Percentiles rank a stretch among this genome's conserved stretches.
Conservation (phyloP, 371 early-diverging fungal genomes). For the Mucor ambiguus region DNA sequence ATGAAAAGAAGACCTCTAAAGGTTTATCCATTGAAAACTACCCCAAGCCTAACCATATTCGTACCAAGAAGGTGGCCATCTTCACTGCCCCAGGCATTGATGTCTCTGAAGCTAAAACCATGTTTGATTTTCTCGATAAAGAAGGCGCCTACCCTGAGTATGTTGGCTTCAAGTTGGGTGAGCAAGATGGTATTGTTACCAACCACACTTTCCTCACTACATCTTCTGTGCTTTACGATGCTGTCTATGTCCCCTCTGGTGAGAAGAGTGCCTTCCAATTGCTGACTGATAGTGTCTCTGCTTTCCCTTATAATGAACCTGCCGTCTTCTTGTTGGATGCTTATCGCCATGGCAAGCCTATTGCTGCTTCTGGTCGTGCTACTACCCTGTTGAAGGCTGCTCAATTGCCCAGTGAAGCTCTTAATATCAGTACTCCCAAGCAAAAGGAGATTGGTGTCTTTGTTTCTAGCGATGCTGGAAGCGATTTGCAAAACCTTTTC, state of each 20-base stretch:
- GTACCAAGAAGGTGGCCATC: constrained; percentile 39
- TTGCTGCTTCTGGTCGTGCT: constrained; percentile 35
- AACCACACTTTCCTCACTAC: constrained; percentile 32
- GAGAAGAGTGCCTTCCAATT: constrained; percentile 18
- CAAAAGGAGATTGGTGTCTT: neutral
- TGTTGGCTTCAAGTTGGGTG: constrained; percentile 31
- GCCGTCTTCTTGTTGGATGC: constrained; percentile 34
- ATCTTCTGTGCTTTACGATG: constrained; percentile 42
- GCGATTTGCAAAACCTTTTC: neutral
- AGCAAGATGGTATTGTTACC: constrained; percentile 24
- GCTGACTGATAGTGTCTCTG: constrained; percentile 12
- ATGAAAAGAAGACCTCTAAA: constrained; percentile 19
- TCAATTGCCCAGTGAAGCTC: neutral
- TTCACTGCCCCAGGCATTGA: constrained; percentile 38
- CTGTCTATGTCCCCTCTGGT: constrained; percentile 46
- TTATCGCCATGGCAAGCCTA: constrained; percentile 44
- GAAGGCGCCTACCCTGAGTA: constrained; percentile 40
- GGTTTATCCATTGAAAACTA: constrained; percentile 41
- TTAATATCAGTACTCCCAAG: neutral
- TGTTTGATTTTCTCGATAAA: constrained; percentile 29
- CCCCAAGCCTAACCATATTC: constrained; percentile 35
- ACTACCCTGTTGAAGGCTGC: constrained; percentile 22
- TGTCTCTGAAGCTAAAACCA: constrained; percentile 27
- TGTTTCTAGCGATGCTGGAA: neutral
- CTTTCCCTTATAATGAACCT: constrained; percentile 43